Evolutionary conservation across 2,329 filamentous ascomycete genomes (phyloP), one percentile per base, ranked within the genome.

Genomic region (Diaporthe nobilis): DNA sequence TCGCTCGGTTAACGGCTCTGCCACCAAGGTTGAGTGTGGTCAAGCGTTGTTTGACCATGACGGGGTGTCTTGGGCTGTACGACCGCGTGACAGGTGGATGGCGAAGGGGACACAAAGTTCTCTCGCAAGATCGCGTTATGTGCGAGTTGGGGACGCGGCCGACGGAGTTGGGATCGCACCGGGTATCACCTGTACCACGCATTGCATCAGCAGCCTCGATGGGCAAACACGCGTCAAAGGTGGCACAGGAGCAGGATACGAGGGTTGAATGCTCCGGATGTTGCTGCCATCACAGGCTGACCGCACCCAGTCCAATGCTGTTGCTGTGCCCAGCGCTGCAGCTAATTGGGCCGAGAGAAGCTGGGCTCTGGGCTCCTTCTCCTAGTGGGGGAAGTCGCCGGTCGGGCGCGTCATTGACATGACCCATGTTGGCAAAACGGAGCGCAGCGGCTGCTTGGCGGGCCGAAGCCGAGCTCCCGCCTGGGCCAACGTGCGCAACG

Each of bases 371-470:
- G 49, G 31, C 34, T 39, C 31, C 57, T 60, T 65, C 42, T 17
- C 20, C 3, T 9, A 25, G 42, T 34, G 61, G 61, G 42, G 61
- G 17, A 31, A n/a, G 61, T 10, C 39, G 61, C 61, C 61, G 53
- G 47, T 68, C 65, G 22, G 65, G 47, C 60, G 65, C 65, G 65
- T 70, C 65, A 70, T 70, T 42, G 65, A 70, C 65, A 37, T 70
- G 15, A 31, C 31, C 47, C 34, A 13, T 25, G 47, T 42, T n/a
- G 49, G 65, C 49, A 42, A 55, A 70, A 70, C 47, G 47, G 65
- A 39, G 20, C 31, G 22, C 34, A 70, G 22, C 25, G 47, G 31
- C 31, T 39, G 22, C 49, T 70, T 70, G 65, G 65, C 65, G 65
- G 65, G 65, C 63, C 63, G 63, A 51, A 68, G 63, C 63, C 63